Evolutionary conservation across 192 early-diverging fungal species (phyloP), one percentile per base, ranked within the genome.

Genomic region (Funneliformis geosporum): DNA sequence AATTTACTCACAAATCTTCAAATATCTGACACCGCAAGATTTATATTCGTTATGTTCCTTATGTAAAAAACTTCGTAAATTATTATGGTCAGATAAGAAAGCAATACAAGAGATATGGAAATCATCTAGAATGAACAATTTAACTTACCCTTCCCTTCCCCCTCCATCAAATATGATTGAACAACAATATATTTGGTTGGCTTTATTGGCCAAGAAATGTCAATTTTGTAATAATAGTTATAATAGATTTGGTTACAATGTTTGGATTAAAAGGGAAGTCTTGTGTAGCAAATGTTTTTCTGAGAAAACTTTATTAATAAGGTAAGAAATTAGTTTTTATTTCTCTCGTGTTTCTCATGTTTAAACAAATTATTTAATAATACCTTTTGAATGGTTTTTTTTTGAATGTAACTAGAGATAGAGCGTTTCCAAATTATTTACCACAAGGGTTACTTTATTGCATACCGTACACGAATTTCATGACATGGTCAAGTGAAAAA

Each of bases 171-270:
- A 33, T 21, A 68, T 68, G 39, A 38, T 18, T 16, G 66, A 68
- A 68, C 66, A 68, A 68, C 18, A 68, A 68, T 68, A 68, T 68
- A 40, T 68, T 68, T 68, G 66, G 66, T n/a, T 68, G 18, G 40
- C 66, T 33, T 40, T 68, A 39, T 39, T 68, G 18, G 66, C 66
- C 16, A 40, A 21, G 18, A 2, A 9, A 68, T 68, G 66, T 68
- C 10, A 33, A 68, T 39, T 68, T 39, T 68, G 66, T 68, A 55
- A 55, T 55, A 55, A 55, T 55, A 55, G 50, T 55, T 55, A 55
- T 55, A 55, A 55, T 55, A 55, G 18, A 55, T 55, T 55, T 55
- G 50, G 50, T 16, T 55, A 55, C 16, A 55, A 18, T 5, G 14
- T 55, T 55, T 55, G 50, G 50, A 18, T 55, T 18, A 55, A 55